Conservation (phyloP, 768 basidiomycete species). For the Podaxis pistillaris region DNA sequence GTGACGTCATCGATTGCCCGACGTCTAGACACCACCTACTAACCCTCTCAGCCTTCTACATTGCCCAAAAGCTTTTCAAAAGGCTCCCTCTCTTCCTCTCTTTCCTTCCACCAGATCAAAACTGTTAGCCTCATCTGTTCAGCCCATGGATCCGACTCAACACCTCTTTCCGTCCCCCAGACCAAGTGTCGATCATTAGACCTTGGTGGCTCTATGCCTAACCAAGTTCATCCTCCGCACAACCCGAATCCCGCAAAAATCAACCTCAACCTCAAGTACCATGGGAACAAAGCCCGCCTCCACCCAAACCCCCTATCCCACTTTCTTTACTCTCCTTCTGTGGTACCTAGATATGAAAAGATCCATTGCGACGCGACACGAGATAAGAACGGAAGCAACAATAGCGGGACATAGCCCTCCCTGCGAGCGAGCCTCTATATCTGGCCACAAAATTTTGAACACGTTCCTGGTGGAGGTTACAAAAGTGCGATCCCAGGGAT, state of each 20-base stretch:
- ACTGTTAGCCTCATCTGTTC: constrained; percentile 18
- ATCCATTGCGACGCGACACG: too few relatives aligned
- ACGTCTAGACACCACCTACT: constrained; percentile 46
- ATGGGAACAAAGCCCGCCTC: constrained; percentile 14
- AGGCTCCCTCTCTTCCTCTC: constrained; percentile 25
- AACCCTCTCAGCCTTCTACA: constrained; percentile 16
- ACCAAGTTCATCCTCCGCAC: constrained; percentile 6
- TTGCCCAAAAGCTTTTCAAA: constrained; percentile 25
- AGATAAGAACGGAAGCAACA: too few relatives aligned
- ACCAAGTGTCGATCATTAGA: constrained; percentile 15
- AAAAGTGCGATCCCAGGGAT: too few relatives aligned
- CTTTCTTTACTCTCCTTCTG: too few relatives aligned
- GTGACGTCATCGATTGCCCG: constrained; percentile 98
- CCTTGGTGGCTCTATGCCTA: constrained; percentile 17
- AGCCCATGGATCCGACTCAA: constrained; percentile 19
- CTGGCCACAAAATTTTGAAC: too few relatives aligned
- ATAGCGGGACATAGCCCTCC: too few relatives aligned
- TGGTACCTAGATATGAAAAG: too few relatives aligned
- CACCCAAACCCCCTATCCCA: constrained; percentile 1
- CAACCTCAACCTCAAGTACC: constrained; percentile 5
- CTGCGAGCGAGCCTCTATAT: too few relatives aligned
- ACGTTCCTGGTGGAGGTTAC: too few relatives aligned
- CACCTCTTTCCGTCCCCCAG: constrained; percentile 21
- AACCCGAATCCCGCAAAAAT: constrained; percentile 15
- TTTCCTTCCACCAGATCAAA: constrained; percentile 19